Percentiles rank a stretch among this genome's conserved stretches.
phyloP scores from a whole-genome alignment of 2,329 filamentous ascomycete genomes.

The Aureobasidium leucospermi region DNA sequence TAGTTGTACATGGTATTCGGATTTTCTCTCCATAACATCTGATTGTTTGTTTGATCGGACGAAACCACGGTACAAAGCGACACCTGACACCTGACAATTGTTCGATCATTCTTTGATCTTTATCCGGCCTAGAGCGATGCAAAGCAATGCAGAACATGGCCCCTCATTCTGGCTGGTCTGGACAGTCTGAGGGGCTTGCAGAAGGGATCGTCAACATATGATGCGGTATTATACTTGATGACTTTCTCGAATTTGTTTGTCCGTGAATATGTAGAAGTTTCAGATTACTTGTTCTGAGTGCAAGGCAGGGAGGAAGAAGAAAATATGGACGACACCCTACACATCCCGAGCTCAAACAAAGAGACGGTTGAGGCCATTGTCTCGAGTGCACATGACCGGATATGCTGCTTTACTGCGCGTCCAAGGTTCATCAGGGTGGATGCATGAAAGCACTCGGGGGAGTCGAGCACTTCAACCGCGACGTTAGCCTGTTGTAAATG shows the following conservation, averaged over 20 bases:
- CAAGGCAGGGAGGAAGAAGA: background rate
- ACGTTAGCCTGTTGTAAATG: background rate
- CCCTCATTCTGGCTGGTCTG: background rate
- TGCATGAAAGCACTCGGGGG: constrained; percentile 1
- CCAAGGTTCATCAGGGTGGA: background rate
- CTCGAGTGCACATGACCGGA: background rate
- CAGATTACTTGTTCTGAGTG: background rate
- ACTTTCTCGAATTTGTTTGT: background rate
- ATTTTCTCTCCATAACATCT: too few species aligned
- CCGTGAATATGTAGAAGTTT: background rate
- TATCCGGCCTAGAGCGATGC: background rate
- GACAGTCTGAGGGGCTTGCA: background rate
- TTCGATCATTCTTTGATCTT: background rate
- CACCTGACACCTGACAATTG: background rate
- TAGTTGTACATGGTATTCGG: too few species aligned
- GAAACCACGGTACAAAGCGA: too few species aligned
- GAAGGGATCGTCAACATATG: background rate
- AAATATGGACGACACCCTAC: background rate
- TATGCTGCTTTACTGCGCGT: background rate
- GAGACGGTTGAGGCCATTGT: background rate
- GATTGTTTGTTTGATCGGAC: too few species aligned
- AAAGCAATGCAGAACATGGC: background rate
- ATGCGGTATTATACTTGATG: background rate
- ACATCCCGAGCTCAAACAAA: background rate
- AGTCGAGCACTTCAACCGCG: background rate